Evolutionary conservation across 352 stramenopile genomes (phyloP).

Genomic region (Phytophthora fragariaefolia): DNA sequence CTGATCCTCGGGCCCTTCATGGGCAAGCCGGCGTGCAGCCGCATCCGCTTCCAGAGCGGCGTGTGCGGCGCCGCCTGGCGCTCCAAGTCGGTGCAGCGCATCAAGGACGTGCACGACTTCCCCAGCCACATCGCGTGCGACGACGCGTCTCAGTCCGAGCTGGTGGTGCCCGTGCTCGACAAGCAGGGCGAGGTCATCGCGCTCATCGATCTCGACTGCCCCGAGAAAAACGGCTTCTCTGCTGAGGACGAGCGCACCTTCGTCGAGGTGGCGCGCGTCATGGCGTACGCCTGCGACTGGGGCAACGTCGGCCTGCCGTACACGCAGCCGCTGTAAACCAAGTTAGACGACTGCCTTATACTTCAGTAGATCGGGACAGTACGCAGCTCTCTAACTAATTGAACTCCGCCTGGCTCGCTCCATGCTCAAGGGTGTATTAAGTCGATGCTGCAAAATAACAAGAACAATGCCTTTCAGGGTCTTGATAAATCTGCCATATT

Average conservation of each 20-base stretch:
- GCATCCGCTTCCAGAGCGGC: slow-evolving; percentile 77
- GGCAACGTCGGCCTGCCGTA: slow-evolving; percentile 65
- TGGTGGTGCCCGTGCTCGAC: slow-evolving; percentile 79
- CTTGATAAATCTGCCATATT: too few species aligned
- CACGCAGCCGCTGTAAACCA: slow-evolving; percentile 30
- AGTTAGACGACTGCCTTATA: background rate
- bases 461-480: too few species aligned
- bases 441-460: too few species aligned
- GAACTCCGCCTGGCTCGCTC: slow-evolving; percentile 21
- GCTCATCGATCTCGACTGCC: slow-evolving; percentile 85
- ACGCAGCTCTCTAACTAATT: slow-evolving; percentile 19
- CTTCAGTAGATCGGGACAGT: background rate
- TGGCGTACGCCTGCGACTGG: slow-evolving; percentile 73
- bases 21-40: slow-evolving; percentile 83
- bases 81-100: slow-evolving; percentile 75
- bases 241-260: slow-evolving; percentile 75
- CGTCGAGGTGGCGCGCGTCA: slow-evolving; percentile 57
- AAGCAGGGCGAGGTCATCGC: slow-evolving; percentile 69
- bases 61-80: slow-evolving; percentile 74
- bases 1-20: slow-evolving; percentile 83
- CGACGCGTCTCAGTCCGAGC: slow-evolving; percentile 79
- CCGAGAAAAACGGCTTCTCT: slow-evolving; percentile 72
- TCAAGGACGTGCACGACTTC: slow-evolving; percentile 77
- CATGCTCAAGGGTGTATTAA: too few species aligned
- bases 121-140: slow-evolving; percentile 87